Base-by-base conservation (phyloP, 225 moss, liverwort and hornwort genomes). In the Pseudisothecium myosuroides region DNA sequence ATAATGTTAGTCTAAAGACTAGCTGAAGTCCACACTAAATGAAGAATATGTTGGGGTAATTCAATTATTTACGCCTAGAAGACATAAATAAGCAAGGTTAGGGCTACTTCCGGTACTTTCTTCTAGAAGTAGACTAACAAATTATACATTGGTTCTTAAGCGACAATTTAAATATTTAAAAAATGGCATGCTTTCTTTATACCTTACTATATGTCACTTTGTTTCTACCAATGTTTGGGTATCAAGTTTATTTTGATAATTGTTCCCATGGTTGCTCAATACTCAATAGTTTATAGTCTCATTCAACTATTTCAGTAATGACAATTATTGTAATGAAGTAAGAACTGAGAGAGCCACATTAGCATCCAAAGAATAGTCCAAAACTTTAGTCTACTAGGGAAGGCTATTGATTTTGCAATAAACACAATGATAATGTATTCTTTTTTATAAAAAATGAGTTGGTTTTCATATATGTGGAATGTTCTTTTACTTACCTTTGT, bases 61-160 rank as follows among this genome's bases (percentile, higher is more conserved):
- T 20, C 12, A 5, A 18, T 32, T 49, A 75, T 32, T 29, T 75
- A 75, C 32, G 4, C 11, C 17, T 49, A 32, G 7, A 20, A 2
- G 31, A 49, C 11, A 2, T 49, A 47, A 47, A 1, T 45, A 72
- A 72, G 9, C n/a, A n/a, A n/a, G n/a, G n/a, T 0, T 0, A 74
- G 0, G 17, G 6, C 6, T 18, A 18, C 45, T 10, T 73, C 0
- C 0, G 0, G 0, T 29, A 18, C 3, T 17, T 73, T 0, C 0
- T 17, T 45, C 45, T 18, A 4, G 7, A 47, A 47, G 2, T 47
- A 74, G 10, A 29, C 18, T 47, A 45, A 4, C 11, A 47, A 74
- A 17, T 47, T 45, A 28, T 45, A 45, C 4, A 18, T 16, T 27
- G 26, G 15, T 71, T 71, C 1, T 22, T 26, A 16, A 27, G 5